A percentile compares a stretch with the other conserved stretches of the same genome.
Evolutionary conservation across 78 protist species (phyloP).

Genomic region (Cavenderia fasciculata): DNA sequence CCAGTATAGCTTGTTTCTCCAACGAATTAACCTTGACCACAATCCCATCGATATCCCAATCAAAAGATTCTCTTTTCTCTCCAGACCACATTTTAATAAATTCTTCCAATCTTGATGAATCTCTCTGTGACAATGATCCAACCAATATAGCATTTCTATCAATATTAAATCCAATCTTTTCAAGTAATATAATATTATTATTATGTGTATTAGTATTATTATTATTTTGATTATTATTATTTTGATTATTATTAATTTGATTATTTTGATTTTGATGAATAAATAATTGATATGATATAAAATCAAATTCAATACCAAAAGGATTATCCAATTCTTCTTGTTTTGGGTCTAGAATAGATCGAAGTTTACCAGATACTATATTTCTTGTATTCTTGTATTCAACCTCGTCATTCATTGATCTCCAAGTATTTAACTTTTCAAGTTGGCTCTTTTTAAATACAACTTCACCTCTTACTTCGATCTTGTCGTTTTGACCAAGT

Average conservation of each 20-base stretch:
- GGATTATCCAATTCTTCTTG: too few species aligned
- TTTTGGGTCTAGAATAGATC: too few species aligned
- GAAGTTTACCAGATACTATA: constrained; percentile 65
- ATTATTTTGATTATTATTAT: background rate
- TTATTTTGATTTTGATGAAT: too few species aligned
- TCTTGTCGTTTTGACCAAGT: background rate
- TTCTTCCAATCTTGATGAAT: background rate
- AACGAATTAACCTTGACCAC: constrained; percentile 52
- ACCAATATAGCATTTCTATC: constrained; percentile 2
- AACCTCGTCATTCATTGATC: background rate
- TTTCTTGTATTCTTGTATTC: constrained; percentile 76
- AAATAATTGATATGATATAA: background rate
- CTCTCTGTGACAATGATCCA: background rate
- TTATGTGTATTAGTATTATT: background rate
- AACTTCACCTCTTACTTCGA: constrained; percentile 79
- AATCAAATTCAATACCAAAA: constrained; percentile 25
- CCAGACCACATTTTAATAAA: constrained; percentile 40
- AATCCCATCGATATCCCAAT: constrained; percentile 74
- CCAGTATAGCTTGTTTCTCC: background rate
- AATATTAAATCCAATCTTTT: constrained; percentile 4
- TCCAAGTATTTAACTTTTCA: constrained; percentile 18
- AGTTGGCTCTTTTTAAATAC: constrained; percentile 28
- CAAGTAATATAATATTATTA: background rate
- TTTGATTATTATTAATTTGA: background rate
- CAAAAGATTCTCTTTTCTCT: background rate